Evolutionary conservation across 2,329 filamentous ascomycete genomes (phyloP).

Genomic region (Claviceps quebecensis): DNA sequence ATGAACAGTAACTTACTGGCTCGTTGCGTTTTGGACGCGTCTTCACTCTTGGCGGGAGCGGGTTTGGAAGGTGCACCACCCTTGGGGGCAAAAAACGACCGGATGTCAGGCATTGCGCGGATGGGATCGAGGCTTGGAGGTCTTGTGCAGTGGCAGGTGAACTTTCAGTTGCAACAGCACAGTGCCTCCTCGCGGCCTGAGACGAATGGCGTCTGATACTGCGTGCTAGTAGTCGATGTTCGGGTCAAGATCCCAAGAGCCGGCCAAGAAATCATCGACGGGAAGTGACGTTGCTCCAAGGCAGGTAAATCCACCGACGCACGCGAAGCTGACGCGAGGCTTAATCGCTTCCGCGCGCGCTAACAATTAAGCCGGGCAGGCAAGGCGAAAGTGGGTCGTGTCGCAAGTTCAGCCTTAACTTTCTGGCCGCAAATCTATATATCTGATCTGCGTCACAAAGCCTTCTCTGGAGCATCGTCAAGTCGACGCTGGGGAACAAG

Average conservation of each 20-base stretch:
- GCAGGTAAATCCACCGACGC: conserved; percentile 5
- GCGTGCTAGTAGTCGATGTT: background rate
- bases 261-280: conserved; percentile 15
- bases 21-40: conserved; percentile 29
- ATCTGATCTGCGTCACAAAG: background rate
- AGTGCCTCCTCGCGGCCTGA: conserved; percentile 12
- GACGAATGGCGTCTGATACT: conserved; percentile 11
- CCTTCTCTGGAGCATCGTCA: background rate
- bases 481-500: no score
- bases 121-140: background rate
- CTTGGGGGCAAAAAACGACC: conserved; percentile 78
- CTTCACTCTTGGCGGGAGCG: conserved; percentile 30
- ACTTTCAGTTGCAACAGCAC: conserved; percentile 1
- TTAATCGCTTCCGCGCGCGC: conserved; percentile 14
- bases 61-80: conserved; percentile 39
- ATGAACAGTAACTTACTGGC: conserved; percentile 24
- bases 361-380: no score
- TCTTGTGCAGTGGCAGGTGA: conserved; percentile 1
- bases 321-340: conserved; percentile 33
- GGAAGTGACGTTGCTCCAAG: conserved; percentile 20
- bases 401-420: conserved; percentile 9
- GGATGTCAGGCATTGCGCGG: conserved; percentile 68
- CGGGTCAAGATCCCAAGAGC: conserved; percentile 8
- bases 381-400: no score
- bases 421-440: conserved; percentile 10